phyloP scores from a whole-genome alignment of 331 rosid species.

The Stylosanthes scabra region DNA sequence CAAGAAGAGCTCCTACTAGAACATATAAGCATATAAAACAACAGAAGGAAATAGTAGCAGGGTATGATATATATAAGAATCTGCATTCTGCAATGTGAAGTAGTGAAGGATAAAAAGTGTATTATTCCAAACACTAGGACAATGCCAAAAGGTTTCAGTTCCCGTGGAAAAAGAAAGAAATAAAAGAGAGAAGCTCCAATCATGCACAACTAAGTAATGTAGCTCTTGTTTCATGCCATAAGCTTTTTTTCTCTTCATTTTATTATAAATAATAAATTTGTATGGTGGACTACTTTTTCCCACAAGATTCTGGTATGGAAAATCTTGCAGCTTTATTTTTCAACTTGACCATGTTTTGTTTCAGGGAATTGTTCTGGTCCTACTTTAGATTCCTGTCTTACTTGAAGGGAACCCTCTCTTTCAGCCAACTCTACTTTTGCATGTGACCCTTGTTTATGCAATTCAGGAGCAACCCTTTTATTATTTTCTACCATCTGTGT shows the following conservation, averaged over 20 bases:
- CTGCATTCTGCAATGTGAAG: constrained; percentile 31
- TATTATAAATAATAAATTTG: constrained; percentile 4
- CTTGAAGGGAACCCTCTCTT: constrained; percentile 34
- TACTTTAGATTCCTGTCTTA: constrained; percentile 42
- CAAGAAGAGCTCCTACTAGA: constrained; percentile 16
- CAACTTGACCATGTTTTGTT: constrained; percentile 31
- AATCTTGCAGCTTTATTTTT: constrained; percentile 48
- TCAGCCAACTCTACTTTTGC: constrained; percentile 37
- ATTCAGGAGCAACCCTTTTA: constrained; percentile 9
- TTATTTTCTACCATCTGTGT: constrained; percentile 2
- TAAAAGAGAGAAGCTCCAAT: constrained; percentile 25
- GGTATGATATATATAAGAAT: constrained; percentile 32
- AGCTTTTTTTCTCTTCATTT: not conserved
- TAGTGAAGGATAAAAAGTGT: constrained; percentile 30
- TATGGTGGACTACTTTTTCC: constrained; percentile 33
- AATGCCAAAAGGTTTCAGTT: constrained; percentile 35
- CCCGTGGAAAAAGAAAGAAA: constrained; percentile 6
- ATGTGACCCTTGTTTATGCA: constrained; percentile 31
- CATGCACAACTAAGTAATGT: constrained; percentile 31
- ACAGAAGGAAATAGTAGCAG: constrained; percentile 29
- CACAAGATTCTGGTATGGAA: constrained; percentile 36
- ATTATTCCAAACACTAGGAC: constrained; percentile 45
- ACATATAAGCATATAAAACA: constrained; percentile 18
- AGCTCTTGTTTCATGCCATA: constrained; percentile 2
- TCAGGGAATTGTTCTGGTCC: constrained; percentile 34